Evolutionary conservation across 306 rosid species (phyloP).

Genomic region (Acacia melanoxylon): DNA sequence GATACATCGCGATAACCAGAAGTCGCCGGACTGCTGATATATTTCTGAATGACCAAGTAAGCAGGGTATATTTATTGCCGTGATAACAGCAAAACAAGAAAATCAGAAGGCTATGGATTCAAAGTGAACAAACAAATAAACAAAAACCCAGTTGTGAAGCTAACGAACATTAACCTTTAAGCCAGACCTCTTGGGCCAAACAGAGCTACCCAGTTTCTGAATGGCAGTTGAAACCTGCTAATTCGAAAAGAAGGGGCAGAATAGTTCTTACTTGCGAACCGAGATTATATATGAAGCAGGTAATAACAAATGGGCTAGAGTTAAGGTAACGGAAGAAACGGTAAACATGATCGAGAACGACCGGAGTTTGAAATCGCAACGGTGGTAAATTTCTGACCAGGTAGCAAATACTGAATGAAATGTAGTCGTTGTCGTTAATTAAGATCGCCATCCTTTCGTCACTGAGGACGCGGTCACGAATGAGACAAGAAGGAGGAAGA

Average conservation of each 20-base stretch:
- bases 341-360: conserved; percentile 7
- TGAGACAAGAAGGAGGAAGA: no score
- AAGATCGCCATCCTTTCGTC: conserved; percentile 45
- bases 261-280: conserved; percentile 19
- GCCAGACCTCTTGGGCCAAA: not conserved
- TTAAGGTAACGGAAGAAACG: conserved; percentile 1
- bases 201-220: not conserved
- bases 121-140: conserved; percentile 1
- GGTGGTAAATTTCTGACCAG: conserved; percentile 40
- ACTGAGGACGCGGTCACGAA: no score
- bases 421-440: not conserved
- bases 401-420: conserved; percentile 35
- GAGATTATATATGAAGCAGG: not conserved
- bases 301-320: not conserved
- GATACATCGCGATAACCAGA: conserved; percentile 52
- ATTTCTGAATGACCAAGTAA: conserved; percentile 30
- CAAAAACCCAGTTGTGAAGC: conserved; percentile 5
- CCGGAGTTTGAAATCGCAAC: not conserved
- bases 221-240: conserved; percentile 5
- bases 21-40: conserved; percentile 26
- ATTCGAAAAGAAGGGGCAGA: not conserved
- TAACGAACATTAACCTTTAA: not conserved
- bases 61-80: conserved; percentile 28
- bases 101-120: conserved; percentile 19
- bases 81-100: conserved; percentile 36